Evolutionary conservation across 2,329 filamentous ascomycete species (phyloP).

Genomic region (Teratosphaeria destructans): DNA sequence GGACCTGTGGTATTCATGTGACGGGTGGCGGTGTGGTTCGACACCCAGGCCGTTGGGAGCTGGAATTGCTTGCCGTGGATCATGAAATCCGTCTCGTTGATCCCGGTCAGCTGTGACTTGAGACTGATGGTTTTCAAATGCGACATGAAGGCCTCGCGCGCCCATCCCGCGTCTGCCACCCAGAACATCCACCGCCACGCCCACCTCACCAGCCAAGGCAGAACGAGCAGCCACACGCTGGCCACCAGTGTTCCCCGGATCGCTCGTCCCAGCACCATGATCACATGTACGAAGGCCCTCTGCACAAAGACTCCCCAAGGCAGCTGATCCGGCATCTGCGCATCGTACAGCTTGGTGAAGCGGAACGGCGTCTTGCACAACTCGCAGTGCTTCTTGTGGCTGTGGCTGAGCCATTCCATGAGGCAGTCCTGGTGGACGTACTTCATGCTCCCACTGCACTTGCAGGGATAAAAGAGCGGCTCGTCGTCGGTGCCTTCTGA

Average conservation of each 20-base stretch:
- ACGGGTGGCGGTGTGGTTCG: neutral
- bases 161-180: slow-evolving; percentile 71
- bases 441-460: slow-evolving; percentile 98
- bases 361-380: slow-evolving; percentile 97
- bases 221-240: slow-evolving; percentile 77
- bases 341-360: slow-evolving; percentile 95
- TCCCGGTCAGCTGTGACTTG: neutral
- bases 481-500: slow-evolving; percentile 74
- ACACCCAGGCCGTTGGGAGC: neutral
- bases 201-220: slow-evolving; percentile 83
- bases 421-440: slow-evolving; percentile 95
- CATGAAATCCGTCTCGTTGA: slow-evolving; percentile 2
- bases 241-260: slow-evolving; percentile 64
- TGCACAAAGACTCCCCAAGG: slow-evolving; percentile 72
- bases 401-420: slow-evolving; percentile 98
- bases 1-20: neutral
- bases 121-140: slow-evolving; percentile 8
- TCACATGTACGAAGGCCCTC: slow-evolving; percentile 63
- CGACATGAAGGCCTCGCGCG: slow-evolving; percentile 28
- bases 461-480: slow-evolving; percentile 93
- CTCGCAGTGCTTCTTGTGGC: slow-evolving; percentile 98
- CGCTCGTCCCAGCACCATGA: slow-evolving; percentile 25
- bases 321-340: slow-evolving; percentile 78
- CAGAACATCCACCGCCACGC: slow-evolving; percentile 93
- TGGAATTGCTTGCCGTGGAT: neutral